Conservation (phyloP, 306 rosid genomes). For the cucumber (Cucumis sativus) region Cucumber_9930_V3 NC_026656.2:17806001-17806500, state of each 20-base stretch:
- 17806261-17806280: constrained; percentile 42
- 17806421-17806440: constrained; percentile 40
- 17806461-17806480: constrained; percentile 19
- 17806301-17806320: neutral
- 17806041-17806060: constrained; percentile 56
- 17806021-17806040: constrained; percentile 82
- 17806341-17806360: constrained; percentile 69
- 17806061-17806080: neutral
- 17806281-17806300: neutral
- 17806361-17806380: constrained; percentile 59
- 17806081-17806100: neutral
- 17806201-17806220: constrained; percentile 80
- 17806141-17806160: constrained; percentile 95
- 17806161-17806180: constrained; percentile 57
- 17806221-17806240: constrained; percentile 70
- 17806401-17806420: constrained; percentile 55
- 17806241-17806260: constrained; percentile 82
- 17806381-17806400: constrained; percentile 90
- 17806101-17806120: neutral
- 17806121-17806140: constrained; percentile 40
- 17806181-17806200: constrained; percentile 71
- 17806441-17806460: constrained; percentile 21
- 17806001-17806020: constrained; percentile 91
- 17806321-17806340: constrained; percentile 24
- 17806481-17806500: constrained; percentile 38